Evolutionary conservation across 2,329 filamentous ascomycete species (phyloP), one percentile per base, ranked within the genome.

Genomic region (Clarireedia hainanense): DNA sequence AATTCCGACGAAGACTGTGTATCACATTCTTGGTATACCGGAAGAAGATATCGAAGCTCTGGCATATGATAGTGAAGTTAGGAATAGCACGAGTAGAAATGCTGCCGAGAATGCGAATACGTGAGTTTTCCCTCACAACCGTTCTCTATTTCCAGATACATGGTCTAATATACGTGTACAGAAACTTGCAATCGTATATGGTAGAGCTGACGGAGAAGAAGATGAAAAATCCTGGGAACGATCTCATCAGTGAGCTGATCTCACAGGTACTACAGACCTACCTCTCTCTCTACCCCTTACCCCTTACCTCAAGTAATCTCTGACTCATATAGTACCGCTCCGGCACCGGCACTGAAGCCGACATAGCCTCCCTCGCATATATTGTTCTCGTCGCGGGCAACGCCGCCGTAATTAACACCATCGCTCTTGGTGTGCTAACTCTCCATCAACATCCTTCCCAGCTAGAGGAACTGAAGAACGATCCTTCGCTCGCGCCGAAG

Each of bases 391-490:
- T 77, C 1, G 76, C 76, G 0, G 76, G 76, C 2, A 80, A 79
- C 39, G 77, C 76, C 0, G 78, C 77, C 0, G 75, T 78, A 73
- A 72, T 78, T 4, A 77, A 73, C 61, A 78, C 76, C 72, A 78
- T 78, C 55, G 69, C 71, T 1, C 67, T 78, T 34, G 76, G 76
- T 10, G 67, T 77, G 7, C 68, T 75, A 0, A 74, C 72, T 4
- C 70, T 78, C 5, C 66, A 73, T 15, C 70, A 75, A 52, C 67
- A 78, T 47, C 74, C 75, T 0, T 55, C 64, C 1, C 75, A 76
- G 58, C 68, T 77, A 2, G 67, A 62, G 0, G 69, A 73, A 39
- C 65, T 78, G 1, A 75, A 73, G 55, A 58, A 63, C 4, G 62
- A 76, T 37, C 72, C 74, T 0, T 23, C 52, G 26, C 69, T 74